Conservation (phyloP, 2,329 filamentous ascomycete genomes). For the Colletotrichum eremochloae region DNA sequence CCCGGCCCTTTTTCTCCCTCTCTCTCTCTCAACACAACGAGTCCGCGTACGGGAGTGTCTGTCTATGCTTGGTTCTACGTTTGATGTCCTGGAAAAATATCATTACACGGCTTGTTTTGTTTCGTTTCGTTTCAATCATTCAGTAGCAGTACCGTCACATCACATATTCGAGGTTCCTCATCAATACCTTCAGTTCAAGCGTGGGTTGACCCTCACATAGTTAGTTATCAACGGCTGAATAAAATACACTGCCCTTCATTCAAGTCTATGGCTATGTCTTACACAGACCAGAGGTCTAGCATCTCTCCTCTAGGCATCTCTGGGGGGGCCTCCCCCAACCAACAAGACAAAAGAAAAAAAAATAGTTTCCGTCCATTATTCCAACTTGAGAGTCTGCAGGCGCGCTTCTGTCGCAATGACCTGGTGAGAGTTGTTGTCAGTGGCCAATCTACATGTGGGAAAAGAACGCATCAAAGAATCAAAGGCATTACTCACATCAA, state of each 20-base stretch:
- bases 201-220: neutral
- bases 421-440: constrained; percentile 55
- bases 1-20: too few relatives aligned
- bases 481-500: constrained; percentile 79
- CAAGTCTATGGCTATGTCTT: constrained; percentile 52
- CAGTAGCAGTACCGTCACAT: neutral
- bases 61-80: too few relatives aligned
- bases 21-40: neutral
- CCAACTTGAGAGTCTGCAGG: constrained; percentile 87
- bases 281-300: constrained; percentile 49
- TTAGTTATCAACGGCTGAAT: neutral
- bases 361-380: constrained; percentile 63
- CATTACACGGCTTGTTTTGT: too few relatives aligned
- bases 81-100: neutral
- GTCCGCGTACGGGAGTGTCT: too few relatives aligned
- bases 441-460: neutral
- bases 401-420: constrained; percentile 92
- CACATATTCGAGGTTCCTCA: too few relatives aligned
- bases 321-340: constrained; percentile 44
- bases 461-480: neutral
- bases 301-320: constrained; percentile 46
- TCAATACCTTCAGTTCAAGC: neutral
- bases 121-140: too few relatives aligned
- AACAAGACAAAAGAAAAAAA: constrained; percentile 54
- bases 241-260: constrained; percentile 43